Evolutionary conservation across 2,329 filamentous ascomycete genomes (phyloP), one percentile per base, ranked within the genome.

Genomic region (Scedosporium minutisporum): DNA sequence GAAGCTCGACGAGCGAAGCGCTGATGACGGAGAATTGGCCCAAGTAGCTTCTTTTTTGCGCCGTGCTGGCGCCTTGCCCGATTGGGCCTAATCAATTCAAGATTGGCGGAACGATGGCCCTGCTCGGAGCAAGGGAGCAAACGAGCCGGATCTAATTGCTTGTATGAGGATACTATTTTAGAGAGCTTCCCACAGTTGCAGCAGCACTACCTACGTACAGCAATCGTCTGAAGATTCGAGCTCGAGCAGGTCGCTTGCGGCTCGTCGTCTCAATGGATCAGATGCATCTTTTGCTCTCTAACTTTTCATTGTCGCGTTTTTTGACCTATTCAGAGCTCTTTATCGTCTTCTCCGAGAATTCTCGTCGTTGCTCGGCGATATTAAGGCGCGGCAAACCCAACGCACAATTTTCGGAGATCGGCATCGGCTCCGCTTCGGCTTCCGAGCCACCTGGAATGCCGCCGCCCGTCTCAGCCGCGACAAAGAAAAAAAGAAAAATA

Each of bases 341-440:
- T 27, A 18, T 16, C 18, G 58, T 21, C 58, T 46, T 44, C 38
- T 14, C 58, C 42, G 58, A 60, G 44, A 61, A 55, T 27, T 14
- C 18, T 61, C 48, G 33, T 53, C 21, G 16, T 48, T 25, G 21
- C 58, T 53, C 44, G 59, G 59, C 48, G 60, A n/a, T 60, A 55
- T 48, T 12, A 16, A 25, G 60, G 33, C 18, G n/a, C 42, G 51
- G 51, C 12, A 16, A 23, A 18, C 51, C n/a, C 18, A 53, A 46
- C 23, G 42, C 59, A 53, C 59, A 33, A 29, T 7, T 9, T 6
- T 61, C 60, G 60, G 60, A 61, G 60, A 61, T 61, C 46, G 55
- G 4, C 60, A 61, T 61, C 60, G 60, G 60, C 60, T 61, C 60
- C 60, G 60, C 46, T 51, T 61, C 60, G 60, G 60, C 60, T 51